A percentile compares a stretch with the other conserved stretches of the same genome.
phyloP scores from a whole-genome alignment of 2,329 filamentous ascomycete species.

The Elsinoe fawcettii region DNA sequence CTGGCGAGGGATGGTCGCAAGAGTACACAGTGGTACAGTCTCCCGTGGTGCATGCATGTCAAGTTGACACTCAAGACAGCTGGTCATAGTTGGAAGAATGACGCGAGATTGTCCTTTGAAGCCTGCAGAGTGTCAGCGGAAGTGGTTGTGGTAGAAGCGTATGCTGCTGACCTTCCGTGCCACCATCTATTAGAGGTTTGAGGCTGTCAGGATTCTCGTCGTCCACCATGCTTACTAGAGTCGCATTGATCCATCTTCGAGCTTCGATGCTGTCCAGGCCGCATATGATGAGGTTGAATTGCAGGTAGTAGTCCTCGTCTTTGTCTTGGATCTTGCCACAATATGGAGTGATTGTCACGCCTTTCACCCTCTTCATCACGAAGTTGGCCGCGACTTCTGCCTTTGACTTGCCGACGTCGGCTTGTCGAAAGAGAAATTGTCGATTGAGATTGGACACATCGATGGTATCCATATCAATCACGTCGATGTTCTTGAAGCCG shows the following conservation, averaged over 20 bases:
- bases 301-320: conserved; percentile 92
- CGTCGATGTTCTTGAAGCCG: conserved; percentile 93
- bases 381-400: conserved; percentile 88
- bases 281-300: conserved; percentile 89
- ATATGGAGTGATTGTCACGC: conserved; percentile 87
- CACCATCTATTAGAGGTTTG: conserved; percentile 92
- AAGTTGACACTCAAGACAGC: conserved; percentile 95
- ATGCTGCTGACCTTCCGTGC: conserved; percentile 66
- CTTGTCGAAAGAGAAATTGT: conserved; percentile 88
- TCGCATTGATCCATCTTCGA: conserved; percentile 96
- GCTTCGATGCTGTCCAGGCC: conserved; percentile 96
- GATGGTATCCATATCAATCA: conserved; percentile 99
- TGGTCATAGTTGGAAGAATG: conserved; percentile 83
- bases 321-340: conserved; percentile 96
- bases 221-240: conserved; percentile 83
- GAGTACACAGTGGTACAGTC: conserved; percentile 92
- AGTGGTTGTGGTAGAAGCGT: neutral
- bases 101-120: conserved; percentile 97
- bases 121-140: conserved; percentile 39
- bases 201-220: conserved; percentile 71
- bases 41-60: conserved; percentile 97
- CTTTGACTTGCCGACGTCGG: conserved; percentile 88
- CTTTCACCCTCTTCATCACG: conserved; percentile 80
- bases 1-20: conserved; percentile 91
- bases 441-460: conserved; percentile 97